Base-by-base conservation (phyloP, 495 filamentous ascomycete genomes). In the Aspergillus ostianus region DNA sequence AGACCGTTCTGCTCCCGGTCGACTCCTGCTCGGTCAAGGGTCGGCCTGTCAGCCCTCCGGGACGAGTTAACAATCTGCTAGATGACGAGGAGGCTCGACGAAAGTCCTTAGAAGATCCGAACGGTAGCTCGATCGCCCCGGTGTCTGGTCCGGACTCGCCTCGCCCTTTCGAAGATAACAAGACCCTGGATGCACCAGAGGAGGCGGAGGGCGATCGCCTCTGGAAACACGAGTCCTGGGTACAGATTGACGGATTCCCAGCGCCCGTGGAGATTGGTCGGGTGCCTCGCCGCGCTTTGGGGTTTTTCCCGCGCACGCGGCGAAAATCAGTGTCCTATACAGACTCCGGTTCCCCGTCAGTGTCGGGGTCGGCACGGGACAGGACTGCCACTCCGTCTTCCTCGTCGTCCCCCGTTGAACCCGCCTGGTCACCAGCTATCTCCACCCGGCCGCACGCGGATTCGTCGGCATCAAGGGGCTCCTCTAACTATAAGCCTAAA, bases 171-270 rank as follows among this genome's bases (percentile, higher is more conserved):
- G 23, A 49, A 32, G 64, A 62, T 73, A 61, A 64, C 21, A 36
- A 56, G 29, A 51, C 59, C 2, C 57, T 70, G 12, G 58, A 61
- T 45, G 50, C 57, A 4, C 61, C 70, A 0, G 36, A 57, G 6
- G 77, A 80, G 27, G 45, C 32, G 18, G 78, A 86, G 32, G 71
- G 78, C 47, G 79, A 86, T 65, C 71, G 73, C 51, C 79, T 86
- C 32, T 96, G 91, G 90, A 89, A 81, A 53, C 92, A 96, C 71
- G 90, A 93, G 51, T 85, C 89, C 18, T 96, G 91, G 91, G 91
- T 96, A 4, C 75, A 84, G 10, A 81, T 97, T 49, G 88, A 92
- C 52, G 87, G 85, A 18, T 84, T 85, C 53, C 76, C 82, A 8
- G 70, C 81, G 12, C 84, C 88, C 2, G 88, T 94, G 49, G 89